Base-by-base conservation (phyloP, 805 yeast genomes). In the Ogataea thermomethanolica region DNA sequence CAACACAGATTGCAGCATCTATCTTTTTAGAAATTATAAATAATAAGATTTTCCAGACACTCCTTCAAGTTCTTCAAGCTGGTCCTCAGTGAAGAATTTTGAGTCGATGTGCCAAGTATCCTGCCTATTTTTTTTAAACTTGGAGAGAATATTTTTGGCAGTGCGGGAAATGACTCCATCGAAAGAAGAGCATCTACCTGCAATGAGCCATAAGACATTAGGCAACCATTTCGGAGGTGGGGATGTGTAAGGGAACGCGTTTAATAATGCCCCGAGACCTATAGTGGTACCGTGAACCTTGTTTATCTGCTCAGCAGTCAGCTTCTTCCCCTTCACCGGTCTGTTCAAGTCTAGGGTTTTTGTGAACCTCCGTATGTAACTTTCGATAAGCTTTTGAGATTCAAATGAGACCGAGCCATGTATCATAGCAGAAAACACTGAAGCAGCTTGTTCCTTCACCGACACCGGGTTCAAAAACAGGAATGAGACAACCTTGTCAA, bases 81-180 rank as follows among this genome's bases (percentile, higher is more conserved):
- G 95, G 4, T 82, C 86, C 35, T 73, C 77, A 7, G 80, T 78
- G 59, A 91, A 93, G 10, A 74, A 78, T 49, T 71, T 71, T 45
- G 84, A 74, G 58, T 91, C 99, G 44, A 88, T 76, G 54, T 86
- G 95, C 99, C 99, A 91, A 0, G 97, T 88, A 54, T 91, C 99
- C 43, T 90, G 95, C 49, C 98, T 76, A 5, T 87, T 79, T 66
- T 89, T 89, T 60, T 90, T 91, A 66, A 93, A 93, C 47, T 79
- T 81, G 48, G 95, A 81, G 36, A 91, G 70, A 2, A 78, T 74
- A 24, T 79, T 81, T 61, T 91, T 91, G 6, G 96, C 95, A 1
- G 95, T 76, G 39, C 81, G 76, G 1, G 96, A 96, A 22, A 84
- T 78, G 38, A 80, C 59, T 7, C 97, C 97, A 12, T 81, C 81